Evolutionary conservation across 352 stramenopile genomes (phyloP).

Genomic region (Phytophthora sansomeana): DNA sequence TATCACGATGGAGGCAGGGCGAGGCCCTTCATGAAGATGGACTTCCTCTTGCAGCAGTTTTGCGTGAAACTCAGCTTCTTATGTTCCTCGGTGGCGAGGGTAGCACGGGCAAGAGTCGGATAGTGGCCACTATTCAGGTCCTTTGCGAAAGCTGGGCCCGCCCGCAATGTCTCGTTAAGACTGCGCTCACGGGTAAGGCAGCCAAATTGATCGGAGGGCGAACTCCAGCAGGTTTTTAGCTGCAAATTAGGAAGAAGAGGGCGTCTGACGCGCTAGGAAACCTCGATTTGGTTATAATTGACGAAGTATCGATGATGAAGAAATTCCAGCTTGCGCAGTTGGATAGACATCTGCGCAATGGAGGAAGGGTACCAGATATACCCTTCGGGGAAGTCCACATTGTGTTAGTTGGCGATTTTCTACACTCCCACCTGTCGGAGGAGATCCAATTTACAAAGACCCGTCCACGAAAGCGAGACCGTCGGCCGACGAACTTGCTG

Average conservation of each 20-base stretch:
- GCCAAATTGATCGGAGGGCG: not conserved
- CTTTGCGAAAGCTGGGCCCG: slow-evolving; percentile 8
- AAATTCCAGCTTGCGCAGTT: no score
- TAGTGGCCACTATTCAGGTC: not conserved
- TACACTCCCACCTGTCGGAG: no score
- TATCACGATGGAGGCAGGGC: not conserved
- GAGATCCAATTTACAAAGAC: no score
- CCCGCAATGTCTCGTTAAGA: not conserved
- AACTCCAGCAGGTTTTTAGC: not conserved
- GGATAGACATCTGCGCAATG: no score
- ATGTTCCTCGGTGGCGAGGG: slow-evolving; percentile 1
- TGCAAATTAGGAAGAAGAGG: slow-evolving; percentile 2
- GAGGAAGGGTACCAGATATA: no score
- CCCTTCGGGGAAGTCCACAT: no score
- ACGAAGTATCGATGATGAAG: no score
- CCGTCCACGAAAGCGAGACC: no score
- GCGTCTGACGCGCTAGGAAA: not conserved
- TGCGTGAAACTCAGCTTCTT: not conserved
- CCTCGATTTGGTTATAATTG: no score
- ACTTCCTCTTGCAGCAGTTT: not conserved
- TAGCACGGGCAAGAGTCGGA: not conserved
- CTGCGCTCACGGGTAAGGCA: not conserved
- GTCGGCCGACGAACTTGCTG: no score
- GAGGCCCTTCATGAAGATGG: not conserved
- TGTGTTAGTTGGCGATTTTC: no score